phyloP scores from a whole-genome alignment of 306 rosid genomes.

The Canavalia ensiformis region DNA sequence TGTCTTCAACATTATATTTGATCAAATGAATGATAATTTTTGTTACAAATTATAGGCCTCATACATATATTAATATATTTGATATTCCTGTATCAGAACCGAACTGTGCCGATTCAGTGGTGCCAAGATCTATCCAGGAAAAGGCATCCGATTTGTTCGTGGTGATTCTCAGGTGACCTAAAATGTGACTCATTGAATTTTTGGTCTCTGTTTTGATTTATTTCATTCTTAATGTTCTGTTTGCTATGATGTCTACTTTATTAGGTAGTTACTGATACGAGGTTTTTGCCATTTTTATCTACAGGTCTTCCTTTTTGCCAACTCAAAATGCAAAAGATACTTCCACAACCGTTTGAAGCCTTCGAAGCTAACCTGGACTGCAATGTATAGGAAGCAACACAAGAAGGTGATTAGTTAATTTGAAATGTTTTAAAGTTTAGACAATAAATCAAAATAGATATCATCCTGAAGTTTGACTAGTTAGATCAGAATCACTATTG shows the following conservation, averaged over 20 bases:
- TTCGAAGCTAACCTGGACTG: conserved; percentile 90
- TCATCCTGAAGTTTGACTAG: not conserved
- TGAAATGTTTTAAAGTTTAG: not conserved
- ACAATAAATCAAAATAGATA: not conserved
- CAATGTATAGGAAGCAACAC: conserved; percentile 89
- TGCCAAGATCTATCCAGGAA: conserved; percentile 89
- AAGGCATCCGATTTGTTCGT: conserved; percentile 83
- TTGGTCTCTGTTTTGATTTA: not conserved
- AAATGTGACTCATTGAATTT: not conserved
- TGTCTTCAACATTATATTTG: not conserved
- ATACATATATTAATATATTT: not conserved
- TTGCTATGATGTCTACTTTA: not conserved
- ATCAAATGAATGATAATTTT: not conserved
- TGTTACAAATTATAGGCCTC: not conserved
- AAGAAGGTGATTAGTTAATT: conserved; percentile 66
- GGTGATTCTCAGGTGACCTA: conserved; percentile 82
- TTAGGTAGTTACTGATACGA: not conserved
- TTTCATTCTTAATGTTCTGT: not conserved
- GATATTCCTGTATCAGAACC: conserved; percentile 59
- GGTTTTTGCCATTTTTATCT: conserved; percentile 1
- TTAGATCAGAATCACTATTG: not conserved
- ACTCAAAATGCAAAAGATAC: conserved; percentile 84
- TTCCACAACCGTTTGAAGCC: conserved; percentile 88
- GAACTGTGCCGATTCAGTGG: conserved; percentile 96
- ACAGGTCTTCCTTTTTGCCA: conserved; percentile 79